Percentiles rank a stretch among this genome's conserved stretches.
Conservation (phyloP, 495 filamentous ascomycete genomes). For the Neurospora sp. region DNA sequence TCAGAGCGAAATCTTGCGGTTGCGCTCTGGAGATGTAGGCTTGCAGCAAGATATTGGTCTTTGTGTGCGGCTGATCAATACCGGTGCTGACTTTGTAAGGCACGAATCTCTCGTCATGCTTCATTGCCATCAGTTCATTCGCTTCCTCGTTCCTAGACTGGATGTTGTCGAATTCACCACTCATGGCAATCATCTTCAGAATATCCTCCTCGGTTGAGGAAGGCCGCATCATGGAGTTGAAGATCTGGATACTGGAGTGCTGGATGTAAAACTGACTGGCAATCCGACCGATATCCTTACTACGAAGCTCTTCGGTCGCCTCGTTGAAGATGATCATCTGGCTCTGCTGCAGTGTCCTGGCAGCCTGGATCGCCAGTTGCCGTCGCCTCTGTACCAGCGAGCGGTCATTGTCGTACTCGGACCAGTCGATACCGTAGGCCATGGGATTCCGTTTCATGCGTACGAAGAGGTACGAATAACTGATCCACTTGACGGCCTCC, state of each 20-base stretch:
- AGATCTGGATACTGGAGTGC: constrained; percentile 86
- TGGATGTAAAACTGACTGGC: constrained; percentile 95
- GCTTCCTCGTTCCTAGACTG: constrained; percentile 81
- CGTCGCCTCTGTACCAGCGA: constrained; percentile 70
- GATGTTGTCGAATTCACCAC: constrained; percentile 95
- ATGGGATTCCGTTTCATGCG: constrained; percentile 89
- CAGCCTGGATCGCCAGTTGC: constrained; percentile 78
- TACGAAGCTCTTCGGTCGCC: constrained; percentile 74
- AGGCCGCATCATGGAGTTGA: constrained; percentile 84
- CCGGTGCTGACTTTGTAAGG: constrained; percentile 66
- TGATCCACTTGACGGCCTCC: constrained; percentile 92
- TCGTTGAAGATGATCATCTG: constrained; percentile 99
- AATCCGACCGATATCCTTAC: constrained; percentile 92
- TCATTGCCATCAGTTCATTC: constrained; percentile 53
- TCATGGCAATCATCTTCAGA: constrained; percentile 88
- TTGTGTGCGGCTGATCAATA: constrained; percentile 69
- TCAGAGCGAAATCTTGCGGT: constrained; percentile 84
- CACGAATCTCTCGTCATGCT: constrained; percentile 51
- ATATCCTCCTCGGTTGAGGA: constrained; percentile 78
- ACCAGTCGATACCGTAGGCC: constrained; percentile 90
- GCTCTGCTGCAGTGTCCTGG: constrained; percentile 70
- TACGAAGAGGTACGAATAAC: constrained; percentile 95
- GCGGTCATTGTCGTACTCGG: constrained; percentile 82
- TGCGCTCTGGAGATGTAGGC: constrained; percentile 84
- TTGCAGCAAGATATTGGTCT: constrained; percentile 93